A percentile compares a stretch with the other conserved stretches of the same genome.
These are phyloP conservation scores for Paxillus rubicundulus DNA, from an alignment of 768 basidiomycete species.

Conservation along the genomic window DNA sequence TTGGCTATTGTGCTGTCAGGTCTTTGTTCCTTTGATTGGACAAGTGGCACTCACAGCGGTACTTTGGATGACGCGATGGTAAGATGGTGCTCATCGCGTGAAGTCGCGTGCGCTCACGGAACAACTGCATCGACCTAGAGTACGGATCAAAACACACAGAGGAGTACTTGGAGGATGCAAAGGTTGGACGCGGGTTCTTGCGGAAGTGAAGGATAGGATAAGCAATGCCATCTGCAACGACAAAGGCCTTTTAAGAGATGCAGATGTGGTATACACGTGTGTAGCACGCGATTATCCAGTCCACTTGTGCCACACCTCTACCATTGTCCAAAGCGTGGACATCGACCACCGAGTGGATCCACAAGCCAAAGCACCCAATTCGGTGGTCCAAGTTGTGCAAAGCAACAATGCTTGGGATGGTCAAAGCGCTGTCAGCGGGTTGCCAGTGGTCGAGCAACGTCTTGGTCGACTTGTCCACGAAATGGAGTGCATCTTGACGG, in stretches of 20 bases:
- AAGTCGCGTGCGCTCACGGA: slow-evolving; percentile 1
- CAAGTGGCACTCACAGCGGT: slow-evolving; percentile 29
- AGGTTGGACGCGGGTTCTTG: slow-evolving; percentile 1
- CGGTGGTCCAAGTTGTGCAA: not conserved
- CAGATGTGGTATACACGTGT: slow-evolving; percentile 33
- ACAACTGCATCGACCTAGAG: not conserved
- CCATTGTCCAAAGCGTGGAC: slow-evolving; percentile 16
- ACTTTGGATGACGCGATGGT: slow-evolving; percentile 21
- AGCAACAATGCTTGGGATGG: not conserved
- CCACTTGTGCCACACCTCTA: slow-evolving; percentile 8
- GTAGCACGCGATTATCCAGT: slow-evolving; percentile 31
- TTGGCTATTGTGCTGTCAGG: slow-evolving; percentile 28
- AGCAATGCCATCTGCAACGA: slow-evolving; percentile 23
- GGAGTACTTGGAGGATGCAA: not conserved
- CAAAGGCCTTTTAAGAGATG: slow-evolving; percentile 29
- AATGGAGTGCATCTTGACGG: too few species aligned
- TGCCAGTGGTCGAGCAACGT: not conserved
- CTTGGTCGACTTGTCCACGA: too few species aligned
- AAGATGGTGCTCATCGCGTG: slow-evolving; percentile 4
- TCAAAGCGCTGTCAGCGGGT: slow-evolving; percentile 2
- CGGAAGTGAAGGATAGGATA: slow-evolving; percentile 8
- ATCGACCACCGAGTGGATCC: not conserved
- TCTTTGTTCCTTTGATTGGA: not conserved
- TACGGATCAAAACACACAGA: not conserved
- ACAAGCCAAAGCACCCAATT: slow-evolving; percentile 12